Conservation (phyloP, 805 yeast genomes). For the Wickerhamomyces silvicola region DNA sequence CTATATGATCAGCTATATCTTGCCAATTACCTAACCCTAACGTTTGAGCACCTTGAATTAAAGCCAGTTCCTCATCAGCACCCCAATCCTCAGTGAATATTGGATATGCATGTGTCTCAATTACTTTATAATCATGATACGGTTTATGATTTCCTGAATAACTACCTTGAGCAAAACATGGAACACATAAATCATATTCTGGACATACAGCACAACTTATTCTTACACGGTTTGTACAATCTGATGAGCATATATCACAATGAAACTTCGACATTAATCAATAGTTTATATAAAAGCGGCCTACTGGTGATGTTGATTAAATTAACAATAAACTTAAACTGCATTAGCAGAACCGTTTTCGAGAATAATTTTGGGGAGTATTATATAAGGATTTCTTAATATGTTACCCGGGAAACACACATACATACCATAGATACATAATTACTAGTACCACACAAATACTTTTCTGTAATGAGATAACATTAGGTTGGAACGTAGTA, state of each 20-base stretch:
- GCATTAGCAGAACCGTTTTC: no score
- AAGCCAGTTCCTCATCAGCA: slow-evolving; percentile 89
- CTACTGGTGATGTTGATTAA: not conserved
- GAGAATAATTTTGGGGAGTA: no score
- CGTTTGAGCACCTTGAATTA: slow-evolving; percentile 88
- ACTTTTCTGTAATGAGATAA: no score
- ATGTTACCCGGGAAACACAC: no score
- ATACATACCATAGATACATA: no score
- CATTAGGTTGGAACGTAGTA: no score
- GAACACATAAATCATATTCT: slow-evolving; percentile 96
- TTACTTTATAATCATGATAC: slow-evolving; percentile 84
- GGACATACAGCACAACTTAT: slow-evolving; percentile 87
- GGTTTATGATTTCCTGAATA: slow-evolving; percentile 85
- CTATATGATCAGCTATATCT: slow-evolving; percentile 94
- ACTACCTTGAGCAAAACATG: slow-evolving; percentile 86
- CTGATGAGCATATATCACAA: slow-evolving; percentile 96
- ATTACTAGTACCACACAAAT: no score
- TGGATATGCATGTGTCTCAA: slow-evolving; percentile 94
- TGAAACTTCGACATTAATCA: slow-evolving; percentile 45
- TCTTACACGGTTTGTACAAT: slow-evolving; percentile 87
- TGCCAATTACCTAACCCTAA: slow-evolving; percentile 96
- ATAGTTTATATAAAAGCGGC: not conserved
- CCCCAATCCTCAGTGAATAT: slow-evolving; percentile 92
- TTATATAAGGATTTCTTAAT: no score
- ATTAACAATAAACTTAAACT: not conserved